Percentiles rank a stretch among this genome's conserved stretches.
Conservation (phyloP, 345 rosid genomes). For the Fremontodendron californicum region DNA sequence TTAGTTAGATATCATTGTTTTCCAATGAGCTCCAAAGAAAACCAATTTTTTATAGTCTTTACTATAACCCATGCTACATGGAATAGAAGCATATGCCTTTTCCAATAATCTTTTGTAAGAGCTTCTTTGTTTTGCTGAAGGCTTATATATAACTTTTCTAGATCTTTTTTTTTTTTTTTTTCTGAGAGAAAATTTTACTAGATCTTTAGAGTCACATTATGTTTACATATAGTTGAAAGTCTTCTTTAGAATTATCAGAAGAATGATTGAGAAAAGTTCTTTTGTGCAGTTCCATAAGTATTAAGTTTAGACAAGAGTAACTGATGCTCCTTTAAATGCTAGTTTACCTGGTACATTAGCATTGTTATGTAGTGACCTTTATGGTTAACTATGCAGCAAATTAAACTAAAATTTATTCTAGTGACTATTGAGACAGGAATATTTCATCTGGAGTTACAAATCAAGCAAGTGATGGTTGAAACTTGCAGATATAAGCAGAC, state of each 20-base stretch:
- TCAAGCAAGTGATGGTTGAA: slow-evolving; percentile 1
- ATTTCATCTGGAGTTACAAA: not conserved
- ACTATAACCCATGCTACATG: not conserved
- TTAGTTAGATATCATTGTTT: not conserved
- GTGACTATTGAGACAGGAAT: not conserved
- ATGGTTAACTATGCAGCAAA: not conserved
- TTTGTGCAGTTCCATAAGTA: not conserved
- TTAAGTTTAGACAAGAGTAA: not conserved
- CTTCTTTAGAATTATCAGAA: not conserved
- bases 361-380: not conserved
- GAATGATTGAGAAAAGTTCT: not conserved
- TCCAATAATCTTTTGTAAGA: not conserved
- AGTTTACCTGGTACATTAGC: not conserved
- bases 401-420: not conserved
- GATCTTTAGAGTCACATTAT: not conserved
- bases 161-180: not conserved
- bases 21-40: not conserved
- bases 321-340: not conserved
- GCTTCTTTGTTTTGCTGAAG: not conserved
- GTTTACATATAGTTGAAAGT: not conserved
- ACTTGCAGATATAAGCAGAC: not conserved
- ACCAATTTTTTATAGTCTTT: not conserved
- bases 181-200: not conserved
- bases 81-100: slow-evolving; percentile 1
- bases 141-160: not conserved